Conservation (phyloP, 2,329 filamentous ascomycete species). For the Colletotrichum orbiculare region DNA sequence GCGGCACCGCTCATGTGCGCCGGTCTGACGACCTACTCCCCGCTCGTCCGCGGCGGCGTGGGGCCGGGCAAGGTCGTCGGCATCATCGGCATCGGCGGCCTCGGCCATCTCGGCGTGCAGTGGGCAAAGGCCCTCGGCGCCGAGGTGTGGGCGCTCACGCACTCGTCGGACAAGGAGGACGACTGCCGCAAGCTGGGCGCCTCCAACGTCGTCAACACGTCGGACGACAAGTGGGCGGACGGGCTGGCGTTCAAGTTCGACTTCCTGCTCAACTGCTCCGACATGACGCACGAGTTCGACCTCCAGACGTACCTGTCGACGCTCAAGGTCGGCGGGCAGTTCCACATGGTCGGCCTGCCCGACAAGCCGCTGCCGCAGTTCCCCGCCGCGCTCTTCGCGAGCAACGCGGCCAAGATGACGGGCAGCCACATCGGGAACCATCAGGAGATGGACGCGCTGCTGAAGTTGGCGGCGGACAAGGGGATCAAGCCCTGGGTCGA, state of each 20-base stretch:
- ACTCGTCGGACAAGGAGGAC: slow-evolving; percentile 66
- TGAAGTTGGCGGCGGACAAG: slow-evolving; percentile 66
- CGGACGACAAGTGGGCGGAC: slow-evolving; percentile 66
- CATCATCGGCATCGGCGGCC: slow-evolving; percentile 77
- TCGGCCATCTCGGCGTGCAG: slow-evolving; percentile 79
- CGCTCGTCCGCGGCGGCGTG: slow-evolving; percentile 72
- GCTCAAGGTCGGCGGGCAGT: slow-evolving; percentile 63
- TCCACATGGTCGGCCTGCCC: slow-evolving; percentile 69
- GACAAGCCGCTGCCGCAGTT: slow-evolving; percentile 60
- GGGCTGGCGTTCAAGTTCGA: slow-evolving; percentile 63
- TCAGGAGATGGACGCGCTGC: slow-evolving; percentile 68
- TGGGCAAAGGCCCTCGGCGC: slow-evolving; percentile 78
- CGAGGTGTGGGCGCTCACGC: slow-evolving; percentile 73
- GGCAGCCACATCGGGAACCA: slow-evolving; percentile 71
- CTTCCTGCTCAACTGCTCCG: slow-evolving; percentile 62
- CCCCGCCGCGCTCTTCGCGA: slow-evolving; percentile 54
- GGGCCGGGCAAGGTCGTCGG: slow-evolving; percentile 79
- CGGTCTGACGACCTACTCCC: slow-evolving; percentile 79
- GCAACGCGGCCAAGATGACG: slow-evolving; percentile 50
- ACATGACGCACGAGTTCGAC: slow-evolving; percentile 65
- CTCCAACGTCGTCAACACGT: slow-evolving; percentile 60
- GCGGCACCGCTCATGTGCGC: slow-evolving; percentile 80
- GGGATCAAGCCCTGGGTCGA: slow-evolving; percentile 67
- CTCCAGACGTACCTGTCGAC: slow-evolving; percentile 62
- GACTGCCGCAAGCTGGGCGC: slow-evolving; percentile 73